Conservation (phyloP, 768 basidiomycete species). For the Paxillus rubicundulus region DNA sequence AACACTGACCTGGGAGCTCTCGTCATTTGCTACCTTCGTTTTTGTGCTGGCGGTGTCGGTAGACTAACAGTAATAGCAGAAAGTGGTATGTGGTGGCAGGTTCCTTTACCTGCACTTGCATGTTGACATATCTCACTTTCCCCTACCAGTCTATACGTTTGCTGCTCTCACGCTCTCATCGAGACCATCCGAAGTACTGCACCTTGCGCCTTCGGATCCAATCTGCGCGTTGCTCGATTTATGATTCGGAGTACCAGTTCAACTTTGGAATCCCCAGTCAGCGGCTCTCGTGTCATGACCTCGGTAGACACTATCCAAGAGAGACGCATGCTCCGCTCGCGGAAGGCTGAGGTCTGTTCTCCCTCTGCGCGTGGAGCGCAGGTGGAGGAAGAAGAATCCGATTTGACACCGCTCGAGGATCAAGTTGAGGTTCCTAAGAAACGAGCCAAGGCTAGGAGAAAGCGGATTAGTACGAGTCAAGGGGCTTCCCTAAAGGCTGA, state of each 20-base stretch:
- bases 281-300: not conserved
- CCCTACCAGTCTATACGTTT: not conserved
- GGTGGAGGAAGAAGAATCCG: constrained; percentile 5
- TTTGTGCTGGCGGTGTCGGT: no score
- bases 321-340: constrained; percentile 2
- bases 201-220: not conserved
- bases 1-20: no score
- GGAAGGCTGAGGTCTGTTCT: not conserved
- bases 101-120: not conserved
- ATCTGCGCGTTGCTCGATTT: not conserved
- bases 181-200: not conserved
- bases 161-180: no score
- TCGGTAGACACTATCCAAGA: not conserved
- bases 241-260: not conserved
- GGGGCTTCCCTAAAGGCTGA: not conserved
- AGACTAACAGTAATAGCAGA: no score
- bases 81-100: not conserved
- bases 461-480: not conserved
- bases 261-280: not conserved
- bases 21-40: no score
- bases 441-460: not conserved
- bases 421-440: not conserved
- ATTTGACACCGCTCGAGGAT: constrained; percentile 17
- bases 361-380: not conserved
- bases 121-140: not conserved